Evolutionary conservation across 2,329 filamentous ascomycete genomes (phyloP).

Genomic region (Monosporascus ibericus): DNA sequence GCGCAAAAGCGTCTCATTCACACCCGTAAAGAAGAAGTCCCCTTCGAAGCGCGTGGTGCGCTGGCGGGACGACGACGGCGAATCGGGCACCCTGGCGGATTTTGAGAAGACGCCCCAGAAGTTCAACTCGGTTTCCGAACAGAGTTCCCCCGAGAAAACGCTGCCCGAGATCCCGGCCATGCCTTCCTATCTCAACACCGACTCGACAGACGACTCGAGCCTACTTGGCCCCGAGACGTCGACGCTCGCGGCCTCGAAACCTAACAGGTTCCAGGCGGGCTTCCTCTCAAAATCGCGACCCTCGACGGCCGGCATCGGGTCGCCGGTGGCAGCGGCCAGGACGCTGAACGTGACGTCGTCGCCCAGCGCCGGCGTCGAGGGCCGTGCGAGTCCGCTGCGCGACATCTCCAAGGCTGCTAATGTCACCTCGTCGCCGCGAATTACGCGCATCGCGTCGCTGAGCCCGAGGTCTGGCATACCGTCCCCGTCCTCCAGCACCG

Average conservation of each 20-base stretch:
- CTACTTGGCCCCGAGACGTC: constrained; percentile 46
- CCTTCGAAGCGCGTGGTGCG: constrained; percentile 71
- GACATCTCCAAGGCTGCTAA: constrained; percentile 44
- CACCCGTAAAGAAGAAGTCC: constrained; percentile 71
- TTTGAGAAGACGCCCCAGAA: constrained; percentile 87
- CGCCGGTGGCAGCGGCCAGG: constrained; percentile 54
- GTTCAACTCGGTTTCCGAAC: constrained; percentile 50
- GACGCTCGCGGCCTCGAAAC: constrained; percentile 40
- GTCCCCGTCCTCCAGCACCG: constrained; percentile 7
- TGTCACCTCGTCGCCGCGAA: constrained; percentile 37
- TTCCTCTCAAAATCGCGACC: constrained; percentile 61
- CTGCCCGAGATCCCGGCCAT: constrained; percentile 37
- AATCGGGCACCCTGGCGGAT: constrained; percentile 79
- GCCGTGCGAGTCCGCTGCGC: constrained; percentile 39
- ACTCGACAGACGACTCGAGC: constrained; percentile 51
- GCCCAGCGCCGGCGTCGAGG: constrained; percentile 37
- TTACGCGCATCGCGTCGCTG: constrained; percentile 26
- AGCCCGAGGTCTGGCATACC: constrained; percentile 27
- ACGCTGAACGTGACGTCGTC: constrained; percentile 55
- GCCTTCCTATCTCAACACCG: constrained; percentile 49
- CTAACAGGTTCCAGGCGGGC: constrained; percentile 79
- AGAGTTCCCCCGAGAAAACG: constrained; percentile 43
- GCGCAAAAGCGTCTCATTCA: constrained; percentile 72
- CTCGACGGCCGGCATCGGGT: constrained; percentile 44
- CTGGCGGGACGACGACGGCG: constrained; percentile 83